These are phyloP conservation scores for Aspergillus nidulans DNA, from an alignment of 495 filamentous ascomycete genomes.

Conservation along the genomic window DNA sequence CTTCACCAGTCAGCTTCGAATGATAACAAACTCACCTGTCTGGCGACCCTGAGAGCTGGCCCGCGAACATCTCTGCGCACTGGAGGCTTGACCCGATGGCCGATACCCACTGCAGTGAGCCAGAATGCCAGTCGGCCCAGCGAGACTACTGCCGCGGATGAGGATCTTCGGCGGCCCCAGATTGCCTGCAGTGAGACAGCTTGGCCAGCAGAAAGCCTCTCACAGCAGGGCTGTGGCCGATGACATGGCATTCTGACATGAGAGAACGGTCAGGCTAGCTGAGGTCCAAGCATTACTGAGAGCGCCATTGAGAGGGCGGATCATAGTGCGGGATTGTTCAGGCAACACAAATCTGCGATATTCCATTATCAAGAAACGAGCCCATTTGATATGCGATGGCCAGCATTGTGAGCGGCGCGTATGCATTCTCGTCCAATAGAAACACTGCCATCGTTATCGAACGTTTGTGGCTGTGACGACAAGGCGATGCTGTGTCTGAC, in stretches of 20 bases:
- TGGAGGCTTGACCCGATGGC: conserved; percentile 28
- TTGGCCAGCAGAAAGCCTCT: background rate
- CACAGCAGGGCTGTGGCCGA: background rate
- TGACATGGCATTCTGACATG: background rate
- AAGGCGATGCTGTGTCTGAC: background rate
- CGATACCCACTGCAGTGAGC: conserved; percentile 26
- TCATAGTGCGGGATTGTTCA: background rate
- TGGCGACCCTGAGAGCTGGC: background rate
- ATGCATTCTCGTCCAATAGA: background rate
- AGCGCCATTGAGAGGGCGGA: background rate
- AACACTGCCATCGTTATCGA: background rate
- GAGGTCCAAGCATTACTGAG: background rate
- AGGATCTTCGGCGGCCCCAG: conserved; percentile 29
- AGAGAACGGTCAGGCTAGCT: background rate
- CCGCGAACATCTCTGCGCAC: background rate
- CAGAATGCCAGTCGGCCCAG: conserved; percentile 36
- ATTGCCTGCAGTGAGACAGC: background rate
- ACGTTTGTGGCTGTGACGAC: background rate
- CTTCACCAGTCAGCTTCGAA: background rate
- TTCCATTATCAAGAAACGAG: background rate
- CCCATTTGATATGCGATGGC: background rate
- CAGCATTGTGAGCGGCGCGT: background rate
- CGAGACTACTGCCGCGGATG: conserved; percentile 37
- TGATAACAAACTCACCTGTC: background rate
- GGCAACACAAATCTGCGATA: background rate